Conservation (phyloP, 306 rosid species). For the Prunus campanulata region DNA sequence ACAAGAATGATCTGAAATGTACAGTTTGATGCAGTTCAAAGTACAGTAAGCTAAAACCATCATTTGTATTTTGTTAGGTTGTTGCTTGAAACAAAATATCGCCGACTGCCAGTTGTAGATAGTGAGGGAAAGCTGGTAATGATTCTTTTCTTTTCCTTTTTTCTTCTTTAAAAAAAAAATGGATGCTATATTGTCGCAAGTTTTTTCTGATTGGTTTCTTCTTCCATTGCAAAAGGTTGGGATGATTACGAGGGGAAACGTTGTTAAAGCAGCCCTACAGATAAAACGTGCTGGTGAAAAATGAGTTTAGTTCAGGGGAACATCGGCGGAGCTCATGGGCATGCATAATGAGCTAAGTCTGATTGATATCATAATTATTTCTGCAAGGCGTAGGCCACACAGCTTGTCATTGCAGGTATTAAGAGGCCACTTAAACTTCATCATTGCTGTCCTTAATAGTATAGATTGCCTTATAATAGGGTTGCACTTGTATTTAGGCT, state of each 20-base stretch:
- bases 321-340: conserved; percentile 10
- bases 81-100: conserved; percentile 88
- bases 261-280: conserved; percentile 84
- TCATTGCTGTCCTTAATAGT: conserved; percentile 10
- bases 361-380: conserved; percentile 14
- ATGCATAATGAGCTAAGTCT: not conserved
- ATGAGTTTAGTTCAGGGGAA: conserved; percentile 16
- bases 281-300: conserved; percentile 57
- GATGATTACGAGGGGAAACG: conserved; percentile 80
- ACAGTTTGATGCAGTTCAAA: not conserved
- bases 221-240: conserved; percentile 62
- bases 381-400: not conserved
- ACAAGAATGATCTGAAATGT: not conserved
- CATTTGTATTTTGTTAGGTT: conserved; percentile 43
- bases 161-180: not conserved
- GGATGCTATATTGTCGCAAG: conserved; percentile 9
- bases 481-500: conserved; percentile 13
- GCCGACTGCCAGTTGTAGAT: conserved; percentile 86
- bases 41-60: not conserved
- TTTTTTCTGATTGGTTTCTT: conserved; percentile 31
- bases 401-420: conserved; percentile 16
- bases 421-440: conserved; percentile 12
- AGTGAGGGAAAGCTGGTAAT: conserved; percentile 78
- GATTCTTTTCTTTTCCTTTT: not conserved
- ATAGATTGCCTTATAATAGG: conserved; percentile 18